Evolutionary conservation across 75 land plant genomes (phyloP), one percentile per base, ranked within the genome.

Genomic region (Ceratopteris richardii): DNA sequence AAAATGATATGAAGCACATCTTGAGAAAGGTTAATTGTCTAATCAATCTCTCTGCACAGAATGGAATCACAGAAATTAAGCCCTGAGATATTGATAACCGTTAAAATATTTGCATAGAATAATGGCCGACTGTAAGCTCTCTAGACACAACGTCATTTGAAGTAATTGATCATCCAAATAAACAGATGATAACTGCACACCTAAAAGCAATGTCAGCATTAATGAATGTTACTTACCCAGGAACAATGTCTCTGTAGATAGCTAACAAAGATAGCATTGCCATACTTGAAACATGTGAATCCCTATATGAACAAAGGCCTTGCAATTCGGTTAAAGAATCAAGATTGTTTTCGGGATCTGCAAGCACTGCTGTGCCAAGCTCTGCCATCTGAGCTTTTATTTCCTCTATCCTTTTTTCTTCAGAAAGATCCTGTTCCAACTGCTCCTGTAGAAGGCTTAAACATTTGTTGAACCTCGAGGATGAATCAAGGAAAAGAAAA

Each of bases 201-300:
- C n/a, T n/a, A n/a, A n/a, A n/a, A n/a, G n/a, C n/a, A n/a, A n/a
- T n/a, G n/a, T n/a, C n/a, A n/a, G n/a, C n/a, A n/a, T n/a, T n/a
- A n/a, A n/a, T n/a, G n/a, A n/a, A n/a, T n/a, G n/a, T 19, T 29
- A 47, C 40, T 52, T 70, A 94, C 97, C 99, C 92, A 62, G 99
- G 99, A 27, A 95, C 70, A 25, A 95, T 81, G 69, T 95, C 99
- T 63, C 73, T 90, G 54, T 90, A 95, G 52, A 90, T 80, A 62
- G 97, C 99, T 70, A 87, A 63, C 31, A 78, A 75, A n/a, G 99
- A 95, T n/a, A 85, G 80, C 43, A 87, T 47, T 11, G 75, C 97
- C 69, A 95, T 77, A 36, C 77, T 81, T 43, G 77, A 71, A 24
- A 90, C 76, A 26, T 41, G 67, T 11, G 57, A 55, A 62, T 90